Evolutionary conservation across 2,329 filamentous ascomycete genomes (phyloP), one percentile per base, ranked within the genome.

Genomic region (Penicillium sp.): DNA sequence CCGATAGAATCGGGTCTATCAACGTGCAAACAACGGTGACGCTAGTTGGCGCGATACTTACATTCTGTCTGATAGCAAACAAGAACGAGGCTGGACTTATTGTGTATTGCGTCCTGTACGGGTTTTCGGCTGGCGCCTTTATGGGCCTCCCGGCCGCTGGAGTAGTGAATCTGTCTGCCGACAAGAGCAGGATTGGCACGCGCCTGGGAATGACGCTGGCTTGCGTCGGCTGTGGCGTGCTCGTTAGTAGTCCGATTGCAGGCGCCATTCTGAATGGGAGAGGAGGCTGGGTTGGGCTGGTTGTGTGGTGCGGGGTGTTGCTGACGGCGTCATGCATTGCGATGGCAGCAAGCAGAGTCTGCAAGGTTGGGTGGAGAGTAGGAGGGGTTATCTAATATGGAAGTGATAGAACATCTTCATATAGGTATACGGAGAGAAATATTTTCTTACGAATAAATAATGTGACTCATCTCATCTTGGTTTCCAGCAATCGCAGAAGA

Each of bases 171-270:
- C 21, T 56, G 14, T 38, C 47, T 14, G 26, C 47, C 0, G 20
- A 56, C 7, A 45, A 45, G 21, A 35, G 47, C 14, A 51, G 35
- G 28, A 51, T 50, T 35, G 54, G 54, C 16, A 56, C 47, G 4
- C 42, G 54, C 2, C 28, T 56, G 23, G 49, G 35, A 3, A 55
- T 49, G 35, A 43, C 24, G n/a, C 23, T 49, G 16, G 52, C 35
- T 18, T 16, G 5, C 21, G 52, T 49, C 38, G 46, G 46, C 21
- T 45, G 46, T 18, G 52, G 46, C 35, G 46, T 55, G 12, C 46
- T 55, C 14, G 46, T 49, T 11, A 49, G 52, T 33, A 55, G 16
- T 18, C 52, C 52, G n/a, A 49, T 55, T 26, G 45, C 46, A 26
- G 52, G 33, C 21, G 46, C 52, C 14, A 45, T 55, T 23, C 46